phyloP scores from a whole-genome alignment of 2,329 filamentous ascomycete genomes.

The Chaetomium sp. region DNA sequence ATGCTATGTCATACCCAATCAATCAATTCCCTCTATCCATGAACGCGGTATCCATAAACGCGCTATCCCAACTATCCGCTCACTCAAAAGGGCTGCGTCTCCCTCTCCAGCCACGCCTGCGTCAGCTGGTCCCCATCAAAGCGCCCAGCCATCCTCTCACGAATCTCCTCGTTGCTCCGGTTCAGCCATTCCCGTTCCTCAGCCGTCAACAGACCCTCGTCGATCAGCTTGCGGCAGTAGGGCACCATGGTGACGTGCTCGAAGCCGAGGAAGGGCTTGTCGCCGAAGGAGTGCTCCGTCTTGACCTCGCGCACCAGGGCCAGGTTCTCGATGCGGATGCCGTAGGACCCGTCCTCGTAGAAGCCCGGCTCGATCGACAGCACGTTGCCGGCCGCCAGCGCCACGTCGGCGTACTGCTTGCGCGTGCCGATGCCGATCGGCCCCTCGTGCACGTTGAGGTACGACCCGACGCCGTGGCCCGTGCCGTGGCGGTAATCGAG shows the following conservation, averaged over 20 bases:
- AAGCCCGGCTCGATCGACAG: constrained; percentile 96
- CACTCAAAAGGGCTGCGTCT: constrained; percentile 67
- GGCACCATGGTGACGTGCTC: constrained; percentile 98
- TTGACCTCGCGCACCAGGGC: constrained; percentile 87
- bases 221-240: constrained; percentile 86
- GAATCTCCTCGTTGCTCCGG: constrained; percentile 77
- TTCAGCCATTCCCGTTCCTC: constrained; percentile 86
- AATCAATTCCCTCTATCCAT: neutral
- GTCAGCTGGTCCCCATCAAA: constrained; percentile 68
- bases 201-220: constrained; percentile 68
- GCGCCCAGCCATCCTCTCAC: constrained; percentile 75
- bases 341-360: constrained; percentile 94
- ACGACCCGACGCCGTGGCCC: constrained; percentile 93
- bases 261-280: constrained; percentile 92
- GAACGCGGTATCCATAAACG: neutral
- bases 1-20: neutral
- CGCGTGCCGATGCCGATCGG: constrained; percentile 95
- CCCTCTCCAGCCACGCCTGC: constrained; percentile 78
- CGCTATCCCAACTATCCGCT: neutral
- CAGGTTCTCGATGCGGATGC: constrained; percentile 95
- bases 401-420: constrained; percentile 87
- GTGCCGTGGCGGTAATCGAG: constrained; percentile 96
- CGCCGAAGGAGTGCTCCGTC: constrained; percentile 85
- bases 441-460: constrained; percentile 94
- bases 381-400: constrained; percentile 88